Conservation (phyloP, 805 yeast genomes). For the Wickerhamomyces kurtzmanii region DNA sequence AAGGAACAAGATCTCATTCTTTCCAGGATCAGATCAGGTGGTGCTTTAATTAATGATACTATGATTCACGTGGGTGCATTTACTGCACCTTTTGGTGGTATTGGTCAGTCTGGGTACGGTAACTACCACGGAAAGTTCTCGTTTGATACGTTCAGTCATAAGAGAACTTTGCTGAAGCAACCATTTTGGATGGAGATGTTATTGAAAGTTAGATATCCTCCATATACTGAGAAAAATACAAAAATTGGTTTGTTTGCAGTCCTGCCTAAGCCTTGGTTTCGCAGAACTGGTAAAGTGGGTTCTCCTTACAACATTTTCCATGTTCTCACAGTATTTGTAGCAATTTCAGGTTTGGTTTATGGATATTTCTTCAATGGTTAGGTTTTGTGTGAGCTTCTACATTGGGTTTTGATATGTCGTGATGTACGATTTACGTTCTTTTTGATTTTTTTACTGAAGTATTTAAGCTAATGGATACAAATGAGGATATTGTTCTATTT, state of each 20-base stretch:
- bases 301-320: too few species aligned
- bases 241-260: slow-evolving; percentile 10
- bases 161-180: slow-evolving; percentile 56
- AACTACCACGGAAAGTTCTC: slow-evolving; percentile 70
- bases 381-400: too few species aligned
- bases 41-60: slow-evolving; percentile 58
- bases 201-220: slow-evolving; percentile 59
- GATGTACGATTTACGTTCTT: too few species aligned
- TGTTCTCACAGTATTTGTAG: background rate
- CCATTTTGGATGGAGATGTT: slow-evolving; percentile 55
- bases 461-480: too few species aligned
- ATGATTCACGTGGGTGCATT: slow-evolving; percentile 59
- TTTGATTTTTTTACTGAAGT: too few species aligned
- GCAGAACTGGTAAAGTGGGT: slow-evolving; percentile 26
- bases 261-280: slow-evolving; percentile 24
- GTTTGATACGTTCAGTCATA: slow-evolving; percentile 58
- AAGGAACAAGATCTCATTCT: slow-evolving; percentile 39
- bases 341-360: too few species aligned
- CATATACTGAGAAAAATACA: slow-evolving; percentile 29
- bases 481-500: too few species aligned
- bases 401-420: too few species aligned
- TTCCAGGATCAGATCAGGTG: slow-evolving; percentile 60
- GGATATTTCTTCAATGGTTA: too few species aligned
- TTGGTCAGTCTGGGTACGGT: slow-evolving; percentile 80
- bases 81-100: slow-evolving; percentile 84